Percentiles rank a stretch among this genome's conserved stretches.
These are phyloP conservation scores for Triticum monococcum DNA, from an alignment of 176 grass and related monocot genomes.

Conservation along the genomic window DNA sequence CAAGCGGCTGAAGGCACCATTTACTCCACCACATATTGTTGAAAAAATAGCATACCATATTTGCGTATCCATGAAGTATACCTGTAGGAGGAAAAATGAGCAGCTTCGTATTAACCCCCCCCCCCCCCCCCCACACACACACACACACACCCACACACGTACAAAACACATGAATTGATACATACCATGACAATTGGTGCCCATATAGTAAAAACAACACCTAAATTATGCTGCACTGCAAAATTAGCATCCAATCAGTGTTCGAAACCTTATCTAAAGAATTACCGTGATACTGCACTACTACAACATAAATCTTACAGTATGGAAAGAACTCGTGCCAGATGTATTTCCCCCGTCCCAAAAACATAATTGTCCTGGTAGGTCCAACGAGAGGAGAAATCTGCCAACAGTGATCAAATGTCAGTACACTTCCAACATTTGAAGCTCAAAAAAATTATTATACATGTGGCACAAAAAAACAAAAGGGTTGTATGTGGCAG, in stretches of 20 bases:
- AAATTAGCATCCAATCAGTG: constrained; percentile 29
- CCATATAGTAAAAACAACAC: constrained; percentile 86
- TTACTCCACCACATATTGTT: constrained; percentile 87
- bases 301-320: constrained; percentile 61
- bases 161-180: neutral
- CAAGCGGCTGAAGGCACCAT: constrained; percentile 88
- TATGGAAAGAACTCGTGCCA: constrained; percentile 98
- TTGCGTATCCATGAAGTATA: constrained; percentile 99
- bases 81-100: constrained; percentile 36
- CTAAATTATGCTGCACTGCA: constrained; percentile 90
- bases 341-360: constrained; percentile 56
- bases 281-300: neutral
- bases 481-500: neutral
- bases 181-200: constrained; percentile 94
- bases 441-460: constrained; percentile 3
- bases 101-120: neutral
- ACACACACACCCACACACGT: neutral
- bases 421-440: neutral
- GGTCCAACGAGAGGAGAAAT: constrained; percentile 86
- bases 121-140: neutral
- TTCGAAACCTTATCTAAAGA: constrained; percentile 18
- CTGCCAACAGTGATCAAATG: constrained; percentile 44
- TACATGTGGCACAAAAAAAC: neutral
- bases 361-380: constrained; percentile 75
- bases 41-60: constrained; percentile 99